Evolutionary conservation across 495 filamentous ascomycete genomes (phyloP).

Genomic region (Xylaria acuta): DNA sequence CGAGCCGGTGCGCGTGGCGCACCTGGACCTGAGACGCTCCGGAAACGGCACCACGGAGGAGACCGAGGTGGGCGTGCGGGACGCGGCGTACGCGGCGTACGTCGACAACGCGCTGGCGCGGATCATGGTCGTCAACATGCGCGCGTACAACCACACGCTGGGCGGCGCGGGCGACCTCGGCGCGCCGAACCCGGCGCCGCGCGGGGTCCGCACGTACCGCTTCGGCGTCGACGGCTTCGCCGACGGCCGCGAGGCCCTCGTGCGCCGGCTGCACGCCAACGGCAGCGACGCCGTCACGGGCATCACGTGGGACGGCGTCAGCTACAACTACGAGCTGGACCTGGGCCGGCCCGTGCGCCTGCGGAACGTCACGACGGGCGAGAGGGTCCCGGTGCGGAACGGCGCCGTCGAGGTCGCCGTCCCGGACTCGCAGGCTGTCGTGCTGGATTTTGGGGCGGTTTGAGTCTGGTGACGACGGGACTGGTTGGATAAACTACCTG

Average conservation of each 20-base stretch:
- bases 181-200: slow-evolving; percentile 31
- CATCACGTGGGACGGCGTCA: slow-evolving; percentile 67
- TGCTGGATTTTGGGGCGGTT: slow-evolving; percentile 50
- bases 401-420: slow-evolving; percentile 57
- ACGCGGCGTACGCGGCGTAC: slow-evolving; percentile 68
- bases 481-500: too few species aligned
- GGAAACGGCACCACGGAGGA: neutral
- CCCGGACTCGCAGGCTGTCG: slow-evolving; percentile 56
- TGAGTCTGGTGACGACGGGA: neutral
- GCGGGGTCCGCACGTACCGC: slow-evolving; percentile 50
- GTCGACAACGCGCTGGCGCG: slow-evolving; percentile 48
- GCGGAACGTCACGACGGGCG: slow-evolving; percentile 63
- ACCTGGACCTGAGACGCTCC: slow-evolving; percentile 44
- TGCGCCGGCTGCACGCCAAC: slow-evolving; percentile 63
- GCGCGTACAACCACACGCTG: slow-evolving; percentile 64
- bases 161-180: slow-evolving; percentile 45
- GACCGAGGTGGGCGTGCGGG: slow-evolving; percentile 42
- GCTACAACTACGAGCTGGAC: slow-evolving; percentile 67
- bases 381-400: slow-evolving; percentile 51
- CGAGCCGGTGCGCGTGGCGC: slow-evolving; percentile 44
- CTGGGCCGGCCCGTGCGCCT: slow-evolving; percentile 61
- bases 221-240: slow-evolving; percentile 41
- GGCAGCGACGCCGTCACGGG: slow-evolving; percentile 69
- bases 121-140: slow-evolving; percentile 65
- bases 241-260: slow-evolving; percentile 29